Conservation (phyloP, 345 rosid genomes). For the Linum lewisii region DNA sequence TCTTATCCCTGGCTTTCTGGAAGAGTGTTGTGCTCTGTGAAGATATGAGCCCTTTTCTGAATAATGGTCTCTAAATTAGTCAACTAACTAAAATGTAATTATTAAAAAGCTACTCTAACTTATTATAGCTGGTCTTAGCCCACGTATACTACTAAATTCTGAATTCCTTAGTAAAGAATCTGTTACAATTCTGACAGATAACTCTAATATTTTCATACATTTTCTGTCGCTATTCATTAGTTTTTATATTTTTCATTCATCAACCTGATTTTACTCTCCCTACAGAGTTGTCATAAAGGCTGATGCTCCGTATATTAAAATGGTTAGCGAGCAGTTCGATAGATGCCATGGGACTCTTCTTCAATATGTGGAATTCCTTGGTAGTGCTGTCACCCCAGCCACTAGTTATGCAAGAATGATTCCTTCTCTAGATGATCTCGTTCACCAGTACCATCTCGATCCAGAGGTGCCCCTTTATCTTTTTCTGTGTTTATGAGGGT, state of each 20-base stretch:
- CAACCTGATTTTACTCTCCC: constrained; percentile 6
- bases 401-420: constrained; percentile 68
- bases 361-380: constrained; percentile 92
- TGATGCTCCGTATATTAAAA: constrained; percentile 92
- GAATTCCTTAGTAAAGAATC: too few species aligned
- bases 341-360: constrained; percentile 99
- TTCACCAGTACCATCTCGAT: constrained; percentile 86
- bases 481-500: constrained; percentile 7
- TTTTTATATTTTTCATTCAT: not conserved
- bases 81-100: too few species aligned
- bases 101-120: too few species aligned
- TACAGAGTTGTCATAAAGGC: constrained; percentile 91
- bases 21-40: too few species aligned
- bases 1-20: too few species aligned
- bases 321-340: constrained; percentile 98
- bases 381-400: constrained; percentile 69
- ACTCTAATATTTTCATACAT: not conserved
- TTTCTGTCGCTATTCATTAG: not conserved
- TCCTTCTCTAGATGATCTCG: constrained; percentile 82
- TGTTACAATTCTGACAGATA: too few species aligned
- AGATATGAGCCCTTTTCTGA: too few species aligned
- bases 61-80: too few species aligned
- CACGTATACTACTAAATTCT: too few species aligned
- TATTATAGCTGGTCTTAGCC: too few species aligned
- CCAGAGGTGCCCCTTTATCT: constrained; percentile 62